Conservation (phyloP, 495 filamentous ascomycete species). For the Staphylotrichum longicolle region DNA sequence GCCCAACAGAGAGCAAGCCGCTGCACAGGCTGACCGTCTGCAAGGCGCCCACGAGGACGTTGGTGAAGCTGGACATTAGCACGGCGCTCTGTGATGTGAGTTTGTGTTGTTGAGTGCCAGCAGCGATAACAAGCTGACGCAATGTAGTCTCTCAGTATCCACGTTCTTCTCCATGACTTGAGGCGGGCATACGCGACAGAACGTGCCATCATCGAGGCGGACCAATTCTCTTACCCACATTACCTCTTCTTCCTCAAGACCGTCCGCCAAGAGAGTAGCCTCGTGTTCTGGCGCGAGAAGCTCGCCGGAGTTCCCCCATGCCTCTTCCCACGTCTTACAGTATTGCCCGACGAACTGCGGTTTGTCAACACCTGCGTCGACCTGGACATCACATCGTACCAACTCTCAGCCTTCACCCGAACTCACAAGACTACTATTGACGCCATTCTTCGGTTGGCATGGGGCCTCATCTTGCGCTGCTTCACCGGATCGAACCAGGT, state of each 20-base stretch:
- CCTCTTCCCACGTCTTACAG: constrained; percentile 39
- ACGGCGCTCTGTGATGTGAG: constrained; percentile 45
- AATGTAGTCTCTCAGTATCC: constrained; percentile 38
- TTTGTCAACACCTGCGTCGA: constrained; percentile 40
- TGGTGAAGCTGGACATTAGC: constrained; percentile 48
- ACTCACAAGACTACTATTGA: constrained; percentile 35
- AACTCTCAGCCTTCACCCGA: constrained; percentile 37
- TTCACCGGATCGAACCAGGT: constrained; percentile 42
- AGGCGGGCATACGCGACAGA: constrained; percentile 42
- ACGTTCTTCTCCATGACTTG: constrained; percentile 44
- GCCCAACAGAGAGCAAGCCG: constrained; percentile 38
- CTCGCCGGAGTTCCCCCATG: constrained; percentile 38
- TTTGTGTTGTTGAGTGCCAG: neutral
- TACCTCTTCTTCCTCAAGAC: constrained; percentile 40
- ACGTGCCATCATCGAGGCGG: constrained; percentile 28
- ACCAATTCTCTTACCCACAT: constrained; percentile 39
- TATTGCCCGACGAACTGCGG: constrained; percentile 20
- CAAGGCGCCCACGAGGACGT: constrained; percentile 41
- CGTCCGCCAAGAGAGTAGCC: constrained; percentile 33
- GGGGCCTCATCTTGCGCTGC: constrained; percentile 45
- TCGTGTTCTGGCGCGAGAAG: constrained; percentile 45
- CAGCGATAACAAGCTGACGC: neutral
- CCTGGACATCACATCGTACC: constrained; percentile 38
- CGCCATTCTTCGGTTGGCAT: constrained; percentile 47
- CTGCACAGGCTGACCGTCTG: constrained; percentile 48